Evolutionary conservation across 140 eudicot species (phyloP), one percentile per base, ranked within the genome.

Genomic region (Bidens hawaiensis): DNA sequence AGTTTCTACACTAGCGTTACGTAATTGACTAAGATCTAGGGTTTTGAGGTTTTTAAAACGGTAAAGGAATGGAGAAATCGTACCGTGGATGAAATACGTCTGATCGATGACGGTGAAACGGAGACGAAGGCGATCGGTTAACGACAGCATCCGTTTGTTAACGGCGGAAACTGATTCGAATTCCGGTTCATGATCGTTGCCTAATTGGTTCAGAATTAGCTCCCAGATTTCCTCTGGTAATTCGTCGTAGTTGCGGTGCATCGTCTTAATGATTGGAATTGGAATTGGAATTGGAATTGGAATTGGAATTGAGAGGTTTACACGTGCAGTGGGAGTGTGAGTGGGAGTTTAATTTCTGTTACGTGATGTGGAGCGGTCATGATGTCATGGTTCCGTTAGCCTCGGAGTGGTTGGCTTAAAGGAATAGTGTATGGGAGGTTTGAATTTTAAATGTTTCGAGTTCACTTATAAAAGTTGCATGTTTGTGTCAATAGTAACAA

Each of bases 211-310:
- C 27, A 85, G 3, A 1, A 85, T 81, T 46, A 64, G 45, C 27
- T 76, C 85, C 94, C 94, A 85, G 60, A 81, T 72, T 42, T 85
- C 94, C n/a, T 81, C 94, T 1, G 94, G 88, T 16, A 85, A 46
- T 23, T 85, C 88, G 4, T 56, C 76, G 13, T 58, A 76, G 16
- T 42, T 67, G 36, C 26, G 14, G 40, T 27, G 54, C 79, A 59
- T 24, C 55, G 21, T 27, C 38, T 60, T 68, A 45, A 27, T 21
- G 60, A 30, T 15, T 0, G 21, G 40, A 46, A 42, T 38, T 38
- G 3, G 13, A 51, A 22, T n/a, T n/a, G 53, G n/a, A 60, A 38
- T 4, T 4, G 6, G 6, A 10, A 38, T 38, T 38, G n/a, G 13
- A 26, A 47, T 18, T 57, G 15, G 49, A 41, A 26, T 22, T 69